Base-by-base conservation (phyloP, 192 early-diverging fungal genomes). In the Coemansia sp. region DNA sequence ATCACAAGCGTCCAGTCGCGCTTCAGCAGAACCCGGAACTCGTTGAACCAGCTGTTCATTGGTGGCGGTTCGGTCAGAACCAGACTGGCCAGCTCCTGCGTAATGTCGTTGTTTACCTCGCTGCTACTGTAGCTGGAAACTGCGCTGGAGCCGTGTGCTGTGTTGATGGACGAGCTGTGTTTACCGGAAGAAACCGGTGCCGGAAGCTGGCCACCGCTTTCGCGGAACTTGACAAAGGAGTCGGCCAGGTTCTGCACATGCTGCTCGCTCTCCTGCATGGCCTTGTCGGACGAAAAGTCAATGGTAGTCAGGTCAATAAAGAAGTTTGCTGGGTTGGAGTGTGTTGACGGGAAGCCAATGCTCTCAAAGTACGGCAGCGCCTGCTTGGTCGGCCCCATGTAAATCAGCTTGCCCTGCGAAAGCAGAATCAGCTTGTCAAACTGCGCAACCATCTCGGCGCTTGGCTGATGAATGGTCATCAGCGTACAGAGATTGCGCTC, bases 401-500 rank as follows among this genome's bases (percentile, higher is more conserved):
- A 89, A 38, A 88, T 67, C 2, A 69, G 61, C 22, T 72, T 32
- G 11, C 92, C 92, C 1, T 67, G 75, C 33, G 85, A 67, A 11
- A 92, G 64, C n/a, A 93, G 59, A 34, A 90, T 72, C 0, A 92
- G 76, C 40, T 87, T 80, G 72, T 93, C 89, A 74, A 94, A 93
- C 32, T 87, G 66, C 7, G 72, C 69, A 75, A 87, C 92, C 38
- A 91, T 82, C 60, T 92, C 85, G 16, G 86, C 86, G 18, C 42
- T 45, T 14, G 42, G 42, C 42, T 45, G 42, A 14, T 45, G 42
- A 14, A 45, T 45, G 5, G 42, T 90, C 63, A 90, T 87, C n/a
- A 94, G 68, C 8, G 92, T 82, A 5, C 91, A 89, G 32, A 85
- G 87, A 5, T 82, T 66, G 12, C 73, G 65, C 25, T 67, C 56